Evolutionary conservation across 2,329 filamentous ascomycete genomes (phyloP).

Genomic region (Sporothrix sp.): DNA sequence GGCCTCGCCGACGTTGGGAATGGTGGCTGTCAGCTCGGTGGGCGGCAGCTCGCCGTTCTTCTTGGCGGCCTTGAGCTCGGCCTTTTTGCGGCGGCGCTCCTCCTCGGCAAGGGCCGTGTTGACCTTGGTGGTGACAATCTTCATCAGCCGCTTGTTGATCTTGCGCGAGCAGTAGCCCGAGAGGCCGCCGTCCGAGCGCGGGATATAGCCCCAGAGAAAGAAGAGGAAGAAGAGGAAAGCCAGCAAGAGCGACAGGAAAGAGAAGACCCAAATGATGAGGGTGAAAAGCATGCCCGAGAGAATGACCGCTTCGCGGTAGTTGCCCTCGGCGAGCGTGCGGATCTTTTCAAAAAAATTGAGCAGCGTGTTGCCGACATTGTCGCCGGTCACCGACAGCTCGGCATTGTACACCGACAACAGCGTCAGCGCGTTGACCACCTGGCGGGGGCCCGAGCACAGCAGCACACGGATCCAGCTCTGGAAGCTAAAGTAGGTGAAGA

Average conservation of each 20-base stretch:
- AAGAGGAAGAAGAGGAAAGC: slow-evolving; percentile 72
- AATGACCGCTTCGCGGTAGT: slow-evolving; percentile 71
- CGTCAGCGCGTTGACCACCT: slow-evolving; percentile 82
- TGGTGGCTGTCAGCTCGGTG: slow-evolving; percentile 51
- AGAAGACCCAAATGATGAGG: slow-evolving; percentile 77
- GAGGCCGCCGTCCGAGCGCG: slow-evolving; percentile 67
- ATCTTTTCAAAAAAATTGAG: slow-evolving; percentile 78
- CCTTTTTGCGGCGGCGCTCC: slow-evolving; percentile 47
- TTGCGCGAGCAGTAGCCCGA: slow-evolving; percentile 84
- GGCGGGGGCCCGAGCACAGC: slow-evolving; percentile 83
- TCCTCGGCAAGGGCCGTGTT: slow-evolving; percentile 81
- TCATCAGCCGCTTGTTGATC: slow-evolving; percentile 73
- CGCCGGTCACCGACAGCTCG: slow-evolving; percentile 53
- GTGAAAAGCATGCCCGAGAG: slow-evolving; percentile 90
- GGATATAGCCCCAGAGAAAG: slow-evolving; percentile 90
- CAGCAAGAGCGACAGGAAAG: slow-evolving; percentile 62
- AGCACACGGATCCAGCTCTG: slow-evolving; percentile 77
- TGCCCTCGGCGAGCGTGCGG: slow-evolving; percentile 57
- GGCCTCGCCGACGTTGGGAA: slow-evolving; percentile 41
- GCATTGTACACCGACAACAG: slow-evolving; percentile 73
- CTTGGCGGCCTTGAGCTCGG: slow-evolving; percentile 40
- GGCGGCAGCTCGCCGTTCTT: slow-evolving; percentile 44
- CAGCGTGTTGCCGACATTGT: slow-evolving; percentile 51
- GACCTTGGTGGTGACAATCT: slow-evolving; percentile 77
- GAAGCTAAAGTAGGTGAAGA: slow-evolving; percentile 80